Percentiles rank a stretch among this genome's conserved stretches.
These are phyloP conservation scores for Dacryopinax primogenitus DNA, from an alignment of 768 basidiomycete species.

Conservation along the genomic window DNA sequence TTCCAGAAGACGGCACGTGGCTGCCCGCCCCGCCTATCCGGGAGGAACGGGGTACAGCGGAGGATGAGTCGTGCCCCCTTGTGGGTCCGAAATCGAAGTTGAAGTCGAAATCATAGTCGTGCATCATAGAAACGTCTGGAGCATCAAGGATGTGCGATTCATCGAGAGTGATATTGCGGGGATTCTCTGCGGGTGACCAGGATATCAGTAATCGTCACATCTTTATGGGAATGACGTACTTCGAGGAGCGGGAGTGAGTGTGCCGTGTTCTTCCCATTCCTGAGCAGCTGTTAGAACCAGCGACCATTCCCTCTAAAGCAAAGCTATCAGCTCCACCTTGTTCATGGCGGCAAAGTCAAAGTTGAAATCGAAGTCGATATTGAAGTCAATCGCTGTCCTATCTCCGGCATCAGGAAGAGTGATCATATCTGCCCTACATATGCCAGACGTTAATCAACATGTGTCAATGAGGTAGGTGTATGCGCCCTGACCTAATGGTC, in stretches of 20 bases:
- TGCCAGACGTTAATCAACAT: constrained; percentile 11
- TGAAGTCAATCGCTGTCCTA: constrained; percentile 21
- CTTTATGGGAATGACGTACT: not conserved
- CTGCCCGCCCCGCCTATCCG: not conserved
- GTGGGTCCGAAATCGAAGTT: not conserved
- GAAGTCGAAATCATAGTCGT: not conserved
- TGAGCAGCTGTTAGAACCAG: not conserved
- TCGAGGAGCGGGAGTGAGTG: not conserved
- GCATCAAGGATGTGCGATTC: not conserved
- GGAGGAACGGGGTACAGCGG: not conserved
- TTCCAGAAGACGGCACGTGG: no score
- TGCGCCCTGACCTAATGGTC: constrained; percentile 40
- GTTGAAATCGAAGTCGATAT: constrained; percentile 21
- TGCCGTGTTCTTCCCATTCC: not conserved
- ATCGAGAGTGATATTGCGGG: not conserved
- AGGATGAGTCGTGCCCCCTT: not conserved
- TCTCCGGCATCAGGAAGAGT: constrained; percentile 22
- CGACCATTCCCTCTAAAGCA: no score
- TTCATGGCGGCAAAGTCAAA: not conserved
- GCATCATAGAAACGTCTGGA: not conserved
- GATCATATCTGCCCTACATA: constrained; percentile 20
- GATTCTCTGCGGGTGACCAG: not conserved
- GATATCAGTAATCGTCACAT: not conserved
- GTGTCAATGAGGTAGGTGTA: not conserved
- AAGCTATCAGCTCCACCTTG: no score